Evolutionary conservation across 1,139 yeast species (phyloP).

Genomic region (Yamadazyma buinensis): DNA sequence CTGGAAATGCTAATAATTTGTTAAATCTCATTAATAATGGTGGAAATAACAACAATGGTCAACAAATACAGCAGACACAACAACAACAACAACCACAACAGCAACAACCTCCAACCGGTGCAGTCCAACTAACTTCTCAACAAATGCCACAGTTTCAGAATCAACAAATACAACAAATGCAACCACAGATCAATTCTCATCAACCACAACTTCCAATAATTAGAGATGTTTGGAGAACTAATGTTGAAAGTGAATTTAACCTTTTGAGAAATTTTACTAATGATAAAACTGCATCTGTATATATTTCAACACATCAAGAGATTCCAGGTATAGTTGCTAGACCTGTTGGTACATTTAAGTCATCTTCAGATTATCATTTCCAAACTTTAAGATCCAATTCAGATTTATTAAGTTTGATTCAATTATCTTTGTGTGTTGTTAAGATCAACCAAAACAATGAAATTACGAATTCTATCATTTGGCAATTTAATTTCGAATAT

Average conservation of each 20-base stretch:
- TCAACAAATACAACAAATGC: slow-evolving; percentile 6
- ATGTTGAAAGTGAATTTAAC: slow-evolving; percentile 78
- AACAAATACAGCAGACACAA: slow-evolving; percentile 16
- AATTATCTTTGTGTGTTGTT: slow-evolving; percentile 80
- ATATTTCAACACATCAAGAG: slow-evolving; percentile 81
- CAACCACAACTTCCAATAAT: slow-evolving; percentile 33
- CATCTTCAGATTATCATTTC: slow-evolving; percentile 90
- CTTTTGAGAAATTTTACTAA: slow-evolving; percentile 63
- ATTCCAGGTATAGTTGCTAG: slow-evolving; percentile 96
- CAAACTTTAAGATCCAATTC: slow-evolving; percentile 92
- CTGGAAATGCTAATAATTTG: slow-evolving; percentile 28
- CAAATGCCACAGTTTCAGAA: slow-evolving; percentile 10
- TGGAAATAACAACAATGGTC: slow-evolving; percentile 5
- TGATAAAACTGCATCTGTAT: slow-evolving; percentile 55
- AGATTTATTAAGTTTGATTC: slow-evolving; percentile 81
- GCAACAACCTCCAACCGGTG: slow-evolving; percentile 7
- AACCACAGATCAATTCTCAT: slow-evolving; percentile 9
- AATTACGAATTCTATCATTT: slow-evolving; percentile 62
- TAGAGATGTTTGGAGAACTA: slow-evolving; percentile 81
- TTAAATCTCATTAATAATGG: slow-evolving; percentile 37
- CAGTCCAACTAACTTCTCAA: slow-evolving; percentile 9
- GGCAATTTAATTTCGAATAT: slow-evolving; percentile 93
- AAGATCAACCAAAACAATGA: slow-evolving; percentile 66
- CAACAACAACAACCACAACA: slow-evolving; percentile 20
- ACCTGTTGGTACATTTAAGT: slow-evolving; percentile 92